Evolutionary conservation across 2,329 filamentous ascomycete species (phyloP).

Genomic region (Fusarium palustre): DNA sequence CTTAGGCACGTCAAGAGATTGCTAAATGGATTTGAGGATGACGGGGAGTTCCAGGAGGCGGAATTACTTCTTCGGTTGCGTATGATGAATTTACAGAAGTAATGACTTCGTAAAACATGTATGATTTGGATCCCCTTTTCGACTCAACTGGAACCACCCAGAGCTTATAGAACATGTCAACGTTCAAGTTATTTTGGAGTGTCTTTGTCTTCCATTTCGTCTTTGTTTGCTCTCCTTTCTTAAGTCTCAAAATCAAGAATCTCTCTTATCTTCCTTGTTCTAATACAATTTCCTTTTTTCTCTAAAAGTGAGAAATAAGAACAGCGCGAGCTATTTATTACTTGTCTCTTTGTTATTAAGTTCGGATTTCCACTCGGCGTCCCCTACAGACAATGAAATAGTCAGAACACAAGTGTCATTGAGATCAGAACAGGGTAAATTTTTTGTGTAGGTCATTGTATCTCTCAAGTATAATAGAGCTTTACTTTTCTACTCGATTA

Average conservation of each 20-base stretch:
- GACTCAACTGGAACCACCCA: not conserved
- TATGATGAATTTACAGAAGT: not conserved
- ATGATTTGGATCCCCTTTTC: not conserved
- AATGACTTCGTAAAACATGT: not conserved
- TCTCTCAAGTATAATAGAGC: not conserved
- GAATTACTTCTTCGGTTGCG: not conserved
- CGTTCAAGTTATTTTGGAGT: not conserved
- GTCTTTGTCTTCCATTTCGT: not conserved
- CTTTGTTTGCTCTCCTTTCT: not conserved
- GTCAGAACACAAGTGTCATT: not conserved
- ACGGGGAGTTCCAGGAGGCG: not conserved
- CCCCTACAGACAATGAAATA: not conserved
- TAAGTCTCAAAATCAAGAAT: not conserved
- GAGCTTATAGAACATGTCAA: no score
- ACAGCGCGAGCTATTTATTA: not conserved
- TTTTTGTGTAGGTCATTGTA: not conserved
- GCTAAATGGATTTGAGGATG: not conserved
- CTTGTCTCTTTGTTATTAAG: not conserved
- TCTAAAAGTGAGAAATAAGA: rapidly evolving
- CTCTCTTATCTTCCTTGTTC: not conserved
- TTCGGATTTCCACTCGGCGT: not conserved
- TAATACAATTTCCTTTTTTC: no score
- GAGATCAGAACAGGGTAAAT: not conserved
- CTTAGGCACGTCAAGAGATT: not conserved
- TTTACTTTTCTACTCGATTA: not conserved